phyloP scores from a whole-genome alignment of 257 asterid genomes.

The Ophiorrhiza pumila region DNA sequence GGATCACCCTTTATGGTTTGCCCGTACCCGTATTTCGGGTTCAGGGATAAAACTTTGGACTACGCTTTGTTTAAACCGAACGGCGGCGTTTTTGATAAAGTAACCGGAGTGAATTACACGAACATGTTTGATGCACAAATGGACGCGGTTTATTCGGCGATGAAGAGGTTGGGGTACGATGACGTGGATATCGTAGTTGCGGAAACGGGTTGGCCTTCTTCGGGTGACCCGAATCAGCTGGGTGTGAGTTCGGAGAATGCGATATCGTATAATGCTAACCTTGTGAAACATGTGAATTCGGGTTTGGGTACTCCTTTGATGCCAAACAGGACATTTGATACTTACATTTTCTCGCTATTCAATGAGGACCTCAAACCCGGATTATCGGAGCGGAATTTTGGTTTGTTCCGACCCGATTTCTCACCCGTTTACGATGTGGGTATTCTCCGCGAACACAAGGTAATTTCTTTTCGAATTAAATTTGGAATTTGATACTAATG shows the following conservation, averaged over 20 bases:
- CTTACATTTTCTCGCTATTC: slow-evolving; percentile 38
- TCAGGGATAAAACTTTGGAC: slow-evolving; percentile 11
- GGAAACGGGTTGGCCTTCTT: slow-evolving; percentile 58
- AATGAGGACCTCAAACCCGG: slow-evolving; percentile 45
- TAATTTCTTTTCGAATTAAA: not conserved
- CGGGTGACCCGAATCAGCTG: slow-evolving; percentile 37
- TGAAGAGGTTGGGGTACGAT: slow-evolving; percentile 45
- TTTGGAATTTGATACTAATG: too few relatives aligned
- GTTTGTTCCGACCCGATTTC: slow-evolving; percentile 45
- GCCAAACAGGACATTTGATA: slow-evolving; percentile 44
- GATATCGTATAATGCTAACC: slow-evolving; percentile 31
- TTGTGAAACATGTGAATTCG: slow-evolving; percentile 32
- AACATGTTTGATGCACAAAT: slow-evolving; percentile 45
- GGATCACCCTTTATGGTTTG: slow-evolving; percentile 46
- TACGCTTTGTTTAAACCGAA: slow-evolving; percentile 44
- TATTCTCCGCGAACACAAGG: slow-evolving; percentile 30
- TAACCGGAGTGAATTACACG: slow-evolving; percentile 33
- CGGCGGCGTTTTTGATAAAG: slow-evolving; percentile 32
- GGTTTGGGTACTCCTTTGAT: slow-evolving; percentile 50
- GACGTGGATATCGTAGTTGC: slow-evolving; percentile 51
- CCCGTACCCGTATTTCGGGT: slow-evolving; percentile 47
- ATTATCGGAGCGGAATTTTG: slow-evolving; percentile 36
- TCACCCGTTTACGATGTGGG: slow-evolving; percentile 45
- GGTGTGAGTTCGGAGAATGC: slow-evolving; percentile 37
- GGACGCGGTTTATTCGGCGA: slow-evolving; percentile 46